Base-by-base conservation (phyloP, 31 red algal species). In the Odonthalia washingtoniensis region DNA sequence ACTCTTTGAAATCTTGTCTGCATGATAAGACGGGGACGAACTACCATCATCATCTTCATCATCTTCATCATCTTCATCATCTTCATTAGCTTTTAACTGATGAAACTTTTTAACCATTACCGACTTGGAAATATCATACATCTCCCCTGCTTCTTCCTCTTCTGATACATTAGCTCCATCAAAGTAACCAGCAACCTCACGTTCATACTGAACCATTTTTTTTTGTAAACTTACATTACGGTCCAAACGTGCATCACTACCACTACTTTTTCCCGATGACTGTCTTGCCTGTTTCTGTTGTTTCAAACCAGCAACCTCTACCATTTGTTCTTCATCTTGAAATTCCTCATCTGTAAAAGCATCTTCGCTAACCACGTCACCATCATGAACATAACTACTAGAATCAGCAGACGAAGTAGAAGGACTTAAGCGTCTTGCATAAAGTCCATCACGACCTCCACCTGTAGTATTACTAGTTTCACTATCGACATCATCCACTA, bases 401-500 rank as follows among this genome's bases (percentile, higher is more conserved):
- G 67, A 74, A 21, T 86, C 70, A 0, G 46, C 52, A 39, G 65
- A 72, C 21, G 83, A 46, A 3, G 67, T 86, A 34, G 83, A 86
- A 0, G 40, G 83, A 5, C 69, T 45, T 31, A 86, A 75, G 28
- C 83, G 38, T 9, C 83, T 38, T 3, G 83, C 69, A 35, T 86
- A 86, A 39, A 86, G 28, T 31, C 83, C 70, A 21, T 21, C 49
- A 4, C 78, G 2, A 12, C 66, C 78, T 5, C 49, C 57, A 14
- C 49, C 46, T 45, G 49, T 78, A 18, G 46, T 87, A 46, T 37
- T 42, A 41, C 57, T 79, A 26, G 72, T 88, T 26, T 80, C 85
- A 34, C 85, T 88, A 60, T 78, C 85, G 33, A 52, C 87, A 70
- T 90, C 87, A 24, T 90, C 78, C 35, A 90, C 87, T 82, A 90